Percentiles rank a stretch among this genome's conserved stretches.
phyloP scores from a whole-genome alignment of 2,329 filamentous ascomycete species.

The Calonectria ilicicola region DNA sequence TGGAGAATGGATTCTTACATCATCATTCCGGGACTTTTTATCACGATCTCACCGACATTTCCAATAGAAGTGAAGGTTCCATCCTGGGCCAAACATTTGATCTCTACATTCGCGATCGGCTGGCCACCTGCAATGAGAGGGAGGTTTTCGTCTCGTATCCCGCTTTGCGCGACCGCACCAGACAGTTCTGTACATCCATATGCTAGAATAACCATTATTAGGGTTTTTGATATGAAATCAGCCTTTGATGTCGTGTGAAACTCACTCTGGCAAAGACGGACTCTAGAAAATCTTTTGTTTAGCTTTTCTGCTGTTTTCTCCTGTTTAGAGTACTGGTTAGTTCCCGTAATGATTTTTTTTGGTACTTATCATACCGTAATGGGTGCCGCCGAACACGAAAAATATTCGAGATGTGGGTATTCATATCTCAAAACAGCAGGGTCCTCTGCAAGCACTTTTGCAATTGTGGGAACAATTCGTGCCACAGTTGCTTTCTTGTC shows the following conservation, averaged over 20 bases:
- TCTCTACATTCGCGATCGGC: constrained; percentile 1
- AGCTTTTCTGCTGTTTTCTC: neutral
- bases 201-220: neutral
- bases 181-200: neutral
- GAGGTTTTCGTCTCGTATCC: neutral
- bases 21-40: neutral
- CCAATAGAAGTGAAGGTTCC: neutral
- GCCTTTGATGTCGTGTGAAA: neutral
- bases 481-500: constrained; percentile 2
- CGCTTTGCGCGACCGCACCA: neutral
- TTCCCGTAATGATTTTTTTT: neutral
- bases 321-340: neutral
- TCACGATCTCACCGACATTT: neutral
- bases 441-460: neutral
- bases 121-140: neutral
- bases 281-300: neutral
- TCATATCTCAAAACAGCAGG: neutral
- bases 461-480: neutral
- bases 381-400: neutral
- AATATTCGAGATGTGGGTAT: constrained; percentile 4
- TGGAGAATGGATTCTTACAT: neutral
- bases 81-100: neutral
- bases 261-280: neutral
- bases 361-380: neutral
- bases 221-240: neutral